These are phyloP conservation scores for Takashimella tepidaria DNA, from an alignment of 1,284 basidiomycete species.

Conservation along the genomic window DNA sequence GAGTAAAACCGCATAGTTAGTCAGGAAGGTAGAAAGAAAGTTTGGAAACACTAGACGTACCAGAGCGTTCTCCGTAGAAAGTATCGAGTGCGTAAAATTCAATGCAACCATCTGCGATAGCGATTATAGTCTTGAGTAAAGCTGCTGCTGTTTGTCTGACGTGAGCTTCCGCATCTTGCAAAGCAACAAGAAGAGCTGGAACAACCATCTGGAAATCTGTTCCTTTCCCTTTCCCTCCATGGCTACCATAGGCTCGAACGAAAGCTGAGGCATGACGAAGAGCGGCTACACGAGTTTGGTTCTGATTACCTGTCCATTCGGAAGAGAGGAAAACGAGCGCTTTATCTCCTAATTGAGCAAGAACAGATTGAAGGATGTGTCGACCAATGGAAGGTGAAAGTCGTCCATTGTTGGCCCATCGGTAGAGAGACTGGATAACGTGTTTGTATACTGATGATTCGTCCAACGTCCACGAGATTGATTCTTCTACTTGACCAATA, in stretches of 20 bases:
- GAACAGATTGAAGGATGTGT: constrained; percentile 60
- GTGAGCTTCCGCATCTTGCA: constrained; percentile 55
- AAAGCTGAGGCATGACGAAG: constrained; percentile 68
- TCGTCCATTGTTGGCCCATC: constrained; percentile 55
- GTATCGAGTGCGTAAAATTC: constrained; percentile 75
- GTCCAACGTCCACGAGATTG: constrained; percentile 21
- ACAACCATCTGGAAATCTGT: constrained; percentile 79
- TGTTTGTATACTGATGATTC: constrained; percentile 9
- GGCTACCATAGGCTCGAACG: constrained; percentile 50
- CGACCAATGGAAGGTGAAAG: constrained; percentile 53
- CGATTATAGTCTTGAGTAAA: constrained; percentile 48
- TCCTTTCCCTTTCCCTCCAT: constrained; percentile 5
- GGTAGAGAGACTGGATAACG: constrained; percentile 52
- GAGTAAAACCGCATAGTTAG: too few relatives aligned
- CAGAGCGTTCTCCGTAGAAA: constrained; percentile 65
- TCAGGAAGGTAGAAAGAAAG: constrained; percentile 2
- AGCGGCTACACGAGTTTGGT: constrained; percentile 58
- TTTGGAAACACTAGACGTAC: constrained; percentile 4
- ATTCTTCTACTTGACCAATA: constrained; percentile 12
- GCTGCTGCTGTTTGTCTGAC: constrained; percentile 64
- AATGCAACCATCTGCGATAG: constrained; percentile 38
- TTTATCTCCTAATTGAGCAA: constrained; percentile 64
- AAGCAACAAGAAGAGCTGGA: constrained; percentile 65
- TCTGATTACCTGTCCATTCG: constrained; percentile 53
- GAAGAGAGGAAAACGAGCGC: constrained; percentile 75